Conservation (phyloP, 179 eudicot species). For the Heliamphora pulchella region DNA sequence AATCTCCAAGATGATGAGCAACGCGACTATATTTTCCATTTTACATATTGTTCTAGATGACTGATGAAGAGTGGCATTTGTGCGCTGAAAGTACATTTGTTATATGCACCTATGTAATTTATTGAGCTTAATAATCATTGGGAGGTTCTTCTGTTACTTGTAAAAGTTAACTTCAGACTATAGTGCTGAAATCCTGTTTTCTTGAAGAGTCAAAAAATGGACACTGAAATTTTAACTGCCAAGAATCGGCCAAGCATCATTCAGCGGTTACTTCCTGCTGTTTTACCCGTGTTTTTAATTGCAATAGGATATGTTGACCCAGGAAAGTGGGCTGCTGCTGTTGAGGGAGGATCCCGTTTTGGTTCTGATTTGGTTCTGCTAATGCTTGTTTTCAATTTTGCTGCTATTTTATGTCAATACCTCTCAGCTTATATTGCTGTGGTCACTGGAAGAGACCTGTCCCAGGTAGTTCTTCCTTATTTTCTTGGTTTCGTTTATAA, state of each 20-base stretch:
- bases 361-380: slow-evolving; percentile 54
- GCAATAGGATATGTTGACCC: slow-evolving; percentile 78
- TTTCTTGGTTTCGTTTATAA: slow-evolving; percentile 1
- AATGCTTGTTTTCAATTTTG: slow-evolving; percentile 48
- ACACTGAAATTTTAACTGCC: slow-evolving; percentile 22
- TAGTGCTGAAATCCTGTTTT: slow-evolving; percentile 4
- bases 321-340: slow-evolving; percentile 85
- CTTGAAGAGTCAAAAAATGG: slow-evolving; percentile 26
- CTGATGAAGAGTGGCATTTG: neutral
- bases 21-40: neutral
- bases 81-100: too few species aligned
- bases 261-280: slow-evolving; percentile 44
- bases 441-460: slow-evolving; percentile 64
- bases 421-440: slow-evolving; percentile 64
- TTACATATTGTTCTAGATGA: neutral
- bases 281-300: slow-evolving; percentile 51
- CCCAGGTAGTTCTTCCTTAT: slow-evolving; percentile 52
- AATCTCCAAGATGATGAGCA: neutral
- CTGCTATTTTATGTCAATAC: slow-evolving; percentile 71
- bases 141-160: slow-evolving; percentile 1
- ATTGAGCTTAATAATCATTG: neutral
- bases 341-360: slow-evolving; percentile 81
- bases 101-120: too few species aligned
- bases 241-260: slow-evolving; percentile 24
- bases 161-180: neutral